phyloP scores from a whole-genome alignment of 352 stramenopile genomes.

The Phytophthora cryptogea region DNA sequence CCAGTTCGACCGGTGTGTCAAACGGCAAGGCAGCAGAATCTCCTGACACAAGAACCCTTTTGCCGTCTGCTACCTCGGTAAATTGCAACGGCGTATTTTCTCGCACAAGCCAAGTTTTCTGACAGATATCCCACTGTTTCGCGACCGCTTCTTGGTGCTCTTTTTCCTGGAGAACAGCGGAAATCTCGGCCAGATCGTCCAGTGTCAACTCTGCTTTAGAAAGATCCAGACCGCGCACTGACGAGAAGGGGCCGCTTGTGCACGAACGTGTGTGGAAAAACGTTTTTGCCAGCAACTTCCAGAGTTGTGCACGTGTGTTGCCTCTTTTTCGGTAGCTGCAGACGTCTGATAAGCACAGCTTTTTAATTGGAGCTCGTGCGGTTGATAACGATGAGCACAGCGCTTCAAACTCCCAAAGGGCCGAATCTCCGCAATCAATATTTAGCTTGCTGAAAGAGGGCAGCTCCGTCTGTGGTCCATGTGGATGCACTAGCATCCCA shows the following conservation, averaged over 20 bases:
- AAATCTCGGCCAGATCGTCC: conserved; percentile 9
- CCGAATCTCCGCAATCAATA: conserved; percentile 7
- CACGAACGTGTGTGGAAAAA: conserved; percentile 16
- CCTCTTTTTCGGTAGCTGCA: conserved; percentile 5
- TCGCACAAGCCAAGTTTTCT: conserved; percentile 8
- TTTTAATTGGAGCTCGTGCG: conserved; percentile 2
- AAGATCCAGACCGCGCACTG: conserved; percentile 5
- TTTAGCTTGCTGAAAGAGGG: conserved; percentile 7
- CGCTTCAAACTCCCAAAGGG: conserved; percentile 17
- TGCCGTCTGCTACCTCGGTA: background rate
- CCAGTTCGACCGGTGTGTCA: conserved; percentile 1
- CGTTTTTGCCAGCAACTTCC: conserved; percentile 6
- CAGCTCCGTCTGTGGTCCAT: background rate
- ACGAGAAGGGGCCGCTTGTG: background rate
- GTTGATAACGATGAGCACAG: conserved; percentile 13
- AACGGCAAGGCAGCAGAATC: conserved; percentile 1
- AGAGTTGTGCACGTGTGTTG: background rate
- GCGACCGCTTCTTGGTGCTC: conserved; percentile 1
- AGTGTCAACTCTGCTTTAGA: background rate
- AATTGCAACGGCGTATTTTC: conserved; percentile 6
- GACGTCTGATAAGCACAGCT: conserved; percentile 3
- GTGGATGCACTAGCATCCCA: conserved; percentile 18
- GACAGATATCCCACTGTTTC: conserved; percentile 9
- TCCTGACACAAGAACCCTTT: conserved; percentile 1
- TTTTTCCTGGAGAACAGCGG: conserved; percentile 8